phyloP scores from a whole-genome alignment of 768 basidiomycete genomes.

The Mycena polygramma region DNA sequence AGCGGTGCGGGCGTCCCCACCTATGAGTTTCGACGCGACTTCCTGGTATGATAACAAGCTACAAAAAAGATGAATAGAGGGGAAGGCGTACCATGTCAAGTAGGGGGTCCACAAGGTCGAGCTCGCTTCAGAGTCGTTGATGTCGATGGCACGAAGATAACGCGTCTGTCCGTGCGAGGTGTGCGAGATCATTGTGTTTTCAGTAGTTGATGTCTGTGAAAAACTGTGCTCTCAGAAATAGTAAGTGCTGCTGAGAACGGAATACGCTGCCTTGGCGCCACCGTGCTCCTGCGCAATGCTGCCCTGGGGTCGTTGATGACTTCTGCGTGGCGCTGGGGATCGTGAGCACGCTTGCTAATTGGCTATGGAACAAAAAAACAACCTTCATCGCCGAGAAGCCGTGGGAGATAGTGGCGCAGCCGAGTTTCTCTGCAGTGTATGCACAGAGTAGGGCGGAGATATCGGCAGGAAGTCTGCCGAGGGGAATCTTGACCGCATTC shows the following conservation, averaged over 20 bases:
- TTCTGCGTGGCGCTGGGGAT: slow-evolving; percentile 9
- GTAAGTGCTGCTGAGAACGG: slow-evolving; percentile 12
- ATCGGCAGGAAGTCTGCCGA: too few species aligned
- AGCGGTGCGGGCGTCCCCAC: not conserved
- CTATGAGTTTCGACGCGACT: slow-evolving; percentile 19
- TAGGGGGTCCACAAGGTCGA: slow-evolving; percentile 20
- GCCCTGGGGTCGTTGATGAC: slow-evolving; percentile 17
- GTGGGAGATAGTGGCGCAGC: slow-evolving; percentile 9
- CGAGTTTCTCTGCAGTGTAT: too few species aligned
- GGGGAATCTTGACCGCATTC: too few species aligned
- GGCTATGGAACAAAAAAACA: not conserved
- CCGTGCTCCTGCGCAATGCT: not conserved
- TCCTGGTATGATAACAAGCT: not conserved
- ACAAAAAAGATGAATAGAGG: too few species aligned
- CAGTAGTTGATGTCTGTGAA: too few species aligned
- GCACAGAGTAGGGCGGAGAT: too few species aligned
- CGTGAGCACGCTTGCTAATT: not conserved
- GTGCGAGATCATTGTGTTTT: slow-evolving; percentile 19
- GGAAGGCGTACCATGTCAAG: slow-evolving; percentile 20
- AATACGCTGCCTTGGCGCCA: slow-evolving; percentile 1
- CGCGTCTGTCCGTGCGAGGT: slow-evolving; percentile 10
- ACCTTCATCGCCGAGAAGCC: slow-evolving; percentile 17
- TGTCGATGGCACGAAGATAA: not conserved
- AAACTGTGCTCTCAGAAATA: not conserved
- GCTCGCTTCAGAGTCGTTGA: not conserved